Evolutionary conservation across 352 stramenopile species (phyloP).

Genomic region (Phytophthora vignae): DNA sequence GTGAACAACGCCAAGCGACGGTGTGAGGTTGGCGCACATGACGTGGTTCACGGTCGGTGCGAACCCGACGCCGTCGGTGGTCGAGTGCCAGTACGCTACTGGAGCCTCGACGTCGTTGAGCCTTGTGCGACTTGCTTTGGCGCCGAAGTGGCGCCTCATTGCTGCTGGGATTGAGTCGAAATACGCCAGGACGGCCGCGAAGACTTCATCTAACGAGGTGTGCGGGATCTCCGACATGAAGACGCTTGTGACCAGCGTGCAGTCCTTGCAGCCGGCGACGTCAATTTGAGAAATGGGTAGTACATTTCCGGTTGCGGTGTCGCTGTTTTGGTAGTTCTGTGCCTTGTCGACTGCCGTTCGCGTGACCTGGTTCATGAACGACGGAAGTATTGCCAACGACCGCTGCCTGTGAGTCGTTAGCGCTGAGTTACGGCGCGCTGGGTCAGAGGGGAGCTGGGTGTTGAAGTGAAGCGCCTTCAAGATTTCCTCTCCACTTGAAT

Average conservation of each 20-base stretch:
- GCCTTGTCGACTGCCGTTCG: constrained; percentile 14
- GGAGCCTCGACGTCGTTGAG: constrained; percentile 9
- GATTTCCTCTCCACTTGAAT: constrained; percentile 16
- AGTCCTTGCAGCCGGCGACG: constrained; percentile 19
- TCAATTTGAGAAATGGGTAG: constrained; percentile 24
- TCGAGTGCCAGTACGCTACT: constrained; percentile 21
- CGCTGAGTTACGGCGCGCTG: neutral
- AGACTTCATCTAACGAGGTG: constrained; percentile 25
- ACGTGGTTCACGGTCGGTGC: constrained; percentile 21
- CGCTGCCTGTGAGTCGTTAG: constrained; percentile 19
- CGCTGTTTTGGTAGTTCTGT: neutral
- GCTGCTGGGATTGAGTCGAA: constrained; percentile 18
- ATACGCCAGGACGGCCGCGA: constrained; percentile 23
- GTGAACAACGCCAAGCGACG: constrained; percentile 19
- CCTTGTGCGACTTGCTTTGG: constrained; percentile 7
- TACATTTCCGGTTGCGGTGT: neutral
- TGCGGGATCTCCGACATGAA: constrained; percentile 35
- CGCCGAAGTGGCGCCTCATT: constrained; percentile 25
- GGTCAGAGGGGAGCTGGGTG: constrained; percentile 10
- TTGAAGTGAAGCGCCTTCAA: constrained; percentile 23
- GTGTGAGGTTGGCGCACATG: constrained; percentile 12
- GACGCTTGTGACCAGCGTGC: constrained; percentile 29
- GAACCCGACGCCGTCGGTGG: constrained; percentile 1
- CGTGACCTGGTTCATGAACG: constrained; percentile 11
- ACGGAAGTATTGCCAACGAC: constrained; percentile 8